Evolutionary conservation across 2,329 filamentous ascomycete genomes (phyloP).

Genomic region (Colletotrichum euphorbiae): DNA sequence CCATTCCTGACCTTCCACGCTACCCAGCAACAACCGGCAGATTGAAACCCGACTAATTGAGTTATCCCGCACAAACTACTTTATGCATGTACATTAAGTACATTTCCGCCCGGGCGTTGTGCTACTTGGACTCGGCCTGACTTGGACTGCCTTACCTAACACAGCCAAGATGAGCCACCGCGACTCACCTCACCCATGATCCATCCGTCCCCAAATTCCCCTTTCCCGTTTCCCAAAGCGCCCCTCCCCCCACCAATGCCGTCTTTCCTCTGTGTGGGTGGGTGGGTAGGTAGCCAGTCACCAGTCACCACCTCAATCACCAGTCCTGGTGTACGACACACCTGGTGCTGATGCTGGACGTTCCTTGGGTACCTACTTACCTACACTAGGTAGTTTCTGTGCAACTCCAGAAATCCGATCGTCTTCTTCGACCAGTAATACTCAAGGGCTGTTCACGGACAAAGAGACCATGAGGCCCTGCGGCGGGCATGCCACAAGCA

Average conservation of each 20-base stretch:
- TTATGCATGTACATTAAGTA: constrained; percentile 23
- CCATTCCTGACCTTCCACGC: constrained; percentile 7
- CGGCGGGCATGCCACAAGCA: constrained; percentile 15
- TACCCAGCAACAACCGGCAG: background rate
- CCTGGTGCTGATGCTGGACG: too few species aligned
- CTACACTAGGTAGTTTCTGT: too few species aligned
- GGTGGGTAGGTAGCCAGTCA: too few species aligned
- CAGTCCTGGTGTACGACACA: too few species aligned
- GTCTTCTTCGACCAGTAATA: background rate
- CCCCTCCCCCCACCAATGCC: background rate
- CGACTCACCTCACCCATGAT: constrained; percentile 10
- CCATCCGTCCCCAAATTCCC: background rate
- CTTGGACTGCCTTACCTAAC: background rate
- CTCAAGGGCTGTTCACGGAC: constrained; percentile 25
- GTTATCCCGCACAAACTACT: constrained; percentile 14
- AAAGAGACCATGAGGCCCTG: background rate
- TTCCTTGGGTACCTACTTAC: background rate
- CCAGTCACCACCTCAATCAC: too few species aligned
- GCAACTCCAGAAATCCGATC: background rate
- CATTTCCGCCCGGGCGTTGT: background rate
- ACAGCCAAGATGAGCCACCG: background rate
- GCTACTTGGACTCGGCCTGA: background rate
- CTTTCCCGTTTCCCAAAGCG: background rate
- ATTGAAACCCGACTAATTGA: constrained; percentile 12
- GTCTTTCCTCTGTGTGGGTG: background rate